Conservation (phyloP, 2,329 filamentous ascomycete genomes). For the Botrytis paeoniae region DNA sequence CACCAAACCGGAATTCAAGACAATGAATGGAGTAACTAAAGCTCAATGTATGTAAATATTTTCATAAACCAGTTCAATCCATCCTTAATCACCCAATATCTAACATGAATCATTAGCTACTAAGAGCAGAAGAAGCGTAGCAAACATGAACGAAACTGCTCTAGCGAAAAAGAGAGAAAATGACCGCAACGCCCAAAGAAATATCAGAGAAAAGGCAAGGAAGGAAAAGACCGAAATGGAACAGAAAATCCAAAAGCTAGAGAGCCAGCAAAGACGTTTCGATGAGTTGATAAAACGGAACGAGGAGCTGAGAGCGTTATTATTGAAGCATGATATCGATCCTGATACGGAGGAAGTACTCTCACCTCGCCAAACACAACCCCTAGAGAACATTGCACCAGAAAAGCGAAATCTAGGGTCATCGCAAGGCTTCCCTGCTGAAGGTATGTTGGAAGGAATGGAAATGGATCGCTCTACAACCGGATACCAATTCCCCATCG, state of each 20-base stretch:
- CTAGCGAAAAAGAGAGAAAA: constrained; percentile 9
- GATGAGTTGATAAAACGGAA: not conserved
- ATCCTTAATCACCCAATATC: not conserved
- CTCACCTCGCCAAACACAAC: not conserved
- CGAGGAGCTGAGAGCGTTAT: not conserved
- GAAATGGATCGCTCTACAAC: not conserved
- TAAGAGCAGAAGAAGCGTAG: constrained; percentile 2
- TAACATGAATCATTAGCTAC: not conserved
- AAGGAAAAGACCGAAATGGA: not conserved
- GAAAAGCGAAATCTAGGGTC: not conserved
- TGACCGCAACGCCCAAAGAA: constrained; percentile 6
- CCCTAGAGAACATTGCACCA: not conserved
- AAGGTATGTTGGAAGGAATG: not conserved
- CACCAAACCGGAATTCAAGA: not conserved
- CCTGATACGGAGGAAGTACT: not conserved
- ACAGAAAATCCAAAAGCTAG: not conserved
- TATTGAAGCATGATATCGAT: not conserved
- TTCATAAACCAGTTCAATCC: not conserved
- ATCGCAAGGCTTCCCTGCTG: not conserved
- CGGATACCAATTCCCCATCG: not conserved
- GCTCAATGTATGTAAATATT: not conserved
- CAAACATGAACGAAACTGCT: constrained; percentile 7
- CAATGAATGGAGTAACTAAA: not conserved
- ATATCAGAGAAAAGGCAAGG: not conserved
- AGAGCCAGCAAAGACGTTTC: not conserved